Percentiles rank a stretch among this genome's conserved stretches.
Conservation (phyloP, 2,329 filamentous ascomycete genomes). For the Ceratocystis smalleyi region DNA sequence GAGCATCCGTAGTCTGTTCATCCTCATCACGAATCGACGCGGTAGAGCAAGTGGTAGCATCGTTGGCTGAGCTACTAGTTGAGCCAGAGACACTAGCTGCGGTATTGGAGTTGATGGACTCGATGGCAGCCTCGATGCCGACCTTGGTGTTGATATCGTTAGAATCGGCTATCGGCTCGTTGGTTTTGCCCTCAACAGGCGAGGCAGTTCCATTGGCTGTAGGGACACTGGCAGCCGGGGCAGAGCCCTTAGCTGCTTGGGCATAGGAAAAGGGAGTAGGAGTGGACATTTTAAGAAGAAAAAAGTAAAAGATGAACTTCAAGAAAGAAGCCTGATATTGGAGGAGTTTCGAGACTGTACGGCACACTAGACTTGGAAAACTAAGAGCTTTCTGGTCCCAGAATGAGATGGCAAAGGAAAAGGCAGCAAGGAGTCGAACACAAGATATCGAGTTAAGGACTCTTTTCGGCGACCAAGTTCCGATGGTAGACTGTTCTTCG, state of each 20-base stretch:
- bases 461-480: not conserved
- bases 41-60: constrained; percentile 22
- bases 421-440: not conserved
- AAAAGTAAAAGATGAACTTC: not conserved
- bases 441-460: not conserved
- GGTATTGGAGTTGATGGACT: constrained; percentile 9
- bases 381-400: not conserved
- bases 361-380: not conserved
- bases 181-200: not conserved
- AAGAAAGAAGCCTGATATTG: not conserved
- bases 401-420: constrained; percentile 2
- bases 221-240: constrained; percentile 5
- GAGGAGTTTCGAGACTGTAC: constrained; percentile 3
- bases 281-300: constrained; percentile 31
- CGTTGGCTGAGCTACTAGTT: constrained; percentile 17
- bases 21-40: constrained; percentile 30
- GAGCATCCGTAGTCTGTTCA: constrained; percentile 26
- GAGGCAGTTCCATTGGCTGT: constrained; percentile 5
- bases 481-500: constrained; percentile 1
- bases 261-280: constrained; percentile 73
- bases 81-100: constrained; percentile 17
- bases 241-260: constrained; percentile 64
- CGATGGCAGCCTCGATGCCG: not conserved
- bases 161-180: constrained; percentile 12
- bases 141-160: constrained; percentile 12